Base-by-base conservation (phyloP, 176 grass and related monocot genomes). In the Aegilops tauschii region DNA sequence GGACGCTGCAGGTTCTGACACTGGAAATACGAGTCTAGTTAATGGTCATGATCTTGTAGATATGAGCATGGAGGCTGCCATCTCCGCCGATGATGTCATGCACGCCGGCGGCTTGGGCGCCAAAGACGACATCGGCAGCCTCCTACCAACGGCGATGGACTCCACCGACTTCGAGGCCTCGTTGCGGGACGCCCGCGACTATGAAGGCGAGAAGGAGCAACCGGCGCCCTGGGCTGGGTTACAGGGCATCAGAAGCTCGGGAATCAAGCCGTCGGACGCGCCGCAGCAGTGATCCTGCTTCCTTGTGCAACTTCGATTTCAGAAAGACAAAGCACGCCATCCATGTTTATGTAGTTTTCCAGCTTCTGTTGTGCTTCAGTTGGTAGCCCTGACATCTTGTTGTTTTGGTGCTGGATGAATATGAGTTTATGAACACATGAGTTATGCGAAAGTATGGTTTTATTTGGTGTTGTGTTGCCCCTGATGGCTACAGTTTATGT, bases 111-210 rank as follows among this genome's bases (percentile, higher is more conserved):
- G 95, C 3, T 92, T 94, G 8, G 95, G 95, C 34, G 90, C 81
- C 0, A 90, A 83, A 87, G 92, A 97, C 4, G 92, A 97, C 50
- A 94, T 97, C 0, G 64, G 95, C 21, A 94, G 90, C 77, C 23
- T 97, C 71, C 83, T 94, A 30, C 95, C 95, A 1, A 90, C 78
- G 32, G 87, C 81, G 13, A 89, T 92, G 2, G 95, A 94, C 83
- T 90, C 82, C 0, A 94, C 95, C 0, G 92, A 97, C 75, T 93
- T 97, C 0, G 95, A 94, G 81, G 90, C 92, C 67, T 94, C 81
- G 0, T 75, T 94, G 0, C 79, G 86, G 6, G 78, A 97, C 25
- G 90, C 90, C 0, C 78, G 86, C 0, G 78, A 87, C 9, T 94
- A 93, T 3, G 92, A 97, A 81, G 95, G 84, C 21, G 84, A 81